Conservation (phyloP, 2,329 filamentous ascomycete species). For the Nemania diffusa region DNA sequence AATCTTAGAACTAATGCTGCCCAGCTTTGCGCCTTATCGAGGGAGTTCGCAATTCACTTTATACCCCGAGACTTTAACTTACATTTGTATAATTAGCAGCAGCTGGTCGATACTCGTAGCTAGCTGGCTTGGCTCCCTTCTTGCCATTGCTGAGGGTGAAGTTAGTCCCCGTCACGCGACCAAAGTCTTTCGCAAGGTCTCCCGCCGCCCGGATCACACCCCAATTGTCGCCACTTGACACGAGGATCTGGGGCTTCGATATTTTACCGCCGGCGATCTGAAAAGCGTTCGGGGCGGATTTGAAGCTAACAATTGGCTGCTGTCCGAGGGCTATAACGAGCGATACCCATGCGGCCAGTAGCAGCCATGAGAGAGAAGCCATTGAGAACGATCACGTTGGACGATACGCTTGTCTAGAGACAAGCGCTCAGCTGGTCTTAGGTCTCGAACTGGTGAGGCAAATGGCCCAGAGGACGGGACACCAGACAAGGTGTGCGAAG, state of each 20-base stretch:
- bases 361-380: conserved; percentile 23
- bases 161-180: conserved; percentile 74
- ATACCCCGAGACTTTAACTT: conserved; percentile 40
- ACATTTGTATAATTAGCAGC: conserved; percentile 60
- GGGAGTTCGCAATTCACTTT: no score
- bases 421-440: not conserved
- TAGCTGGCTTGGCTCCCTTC: conserved; percentile 50
- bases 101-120: conserved; percentile 57
- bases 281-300: conserved; percentile 35
- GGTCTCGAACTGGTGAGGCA: not conserved
- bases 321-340: conserved; percentile 45
- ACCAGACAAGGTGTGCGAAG: not conserved
- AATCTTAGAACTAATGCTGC: no score
- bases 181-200: conserved; percentile 75
- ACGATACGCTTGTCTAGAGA: not conserved
- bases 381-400: conserved; percentile 9
- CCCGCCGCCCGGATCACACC: conserved; percentile 74
- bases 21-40: no score
- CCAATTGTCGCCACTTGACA: conserved; percentile 71
- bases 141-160: conserved; percentile 66
- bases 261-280: conserved; percentile 44
- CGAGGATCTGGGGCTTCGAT: conserved; percentile 56
- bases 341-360: conserved; percentile 29
- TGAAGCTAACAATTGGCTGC: conserved; percentile 47
- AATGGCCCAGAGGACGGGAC: not conserved